These are phyloP conservation scores for Lodderomyces pseudojiufengensis DNA, from an alignment of 1,139 yeast species.

Conservation along the genomic window DNA sequence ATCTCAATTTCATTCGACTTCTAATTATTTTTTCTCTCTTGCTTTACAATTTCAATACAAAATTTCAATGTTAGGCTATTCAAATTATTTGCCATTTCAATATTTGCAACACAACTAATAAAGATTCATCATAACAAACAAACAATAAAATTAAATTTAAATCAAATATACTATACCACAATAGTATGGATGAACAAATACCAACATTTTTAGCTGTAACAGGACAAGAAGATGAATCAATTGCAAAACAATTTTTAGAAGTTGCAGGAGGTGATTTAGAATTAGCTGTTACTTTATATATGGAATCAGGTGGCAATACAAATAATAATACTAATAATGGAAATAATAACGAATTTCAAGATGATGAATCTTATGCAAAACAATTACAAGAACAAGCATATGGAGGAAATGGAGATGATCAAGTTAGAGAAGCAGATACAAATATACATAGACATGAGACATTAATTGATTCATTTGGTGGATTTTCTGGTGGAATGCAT, in stretches of 20 bases:
- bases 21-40: too few relatives aligned
- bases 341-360: slow-evolving; percentile 10
- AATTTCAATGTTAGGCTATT: too few relatives aligned
- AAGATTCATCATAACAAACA: neutral
- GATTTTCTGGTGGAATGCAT: slow-evolving; percentile 6
- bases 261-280: slow-evolving; percentile 79
- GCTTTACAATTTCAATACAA: too few relatives aligned
- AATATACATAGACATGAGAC: slow-evolving; percentile 83
- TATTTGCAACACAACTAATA: slow-evolving; percentile 2
- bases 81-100: slow-evolving; percentile 3
- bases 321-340: slow-evolving; percentile 5
- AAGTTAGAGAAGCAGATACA: slow-evolving; percentile 62
- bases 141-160: neutral
- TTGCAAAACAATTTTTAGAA: slow-evolving; percentile 76
- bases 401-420: slow-evolving; percentile 19
- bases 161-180: neutral
- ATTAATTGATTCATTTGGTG: slow-evolving; percentile 42
- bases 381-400: slow-evolving; percentile 66
- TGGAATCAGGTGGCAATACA: slow-evolving; percentile 46
- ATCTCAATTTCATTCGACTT: too few relatives aligned
- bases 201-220: slow-evolving; percentile 85
- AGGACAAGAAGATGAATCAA: slow-evolving; percentile 61
- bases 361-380: slow-evolving; percentile 62
- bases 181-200: slow-evolving; percentile 25
- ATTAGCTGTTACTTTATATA: slow-evolving; percentile 77